Evolutionary conservation across 108 stramenopile species (phyloP).

Genomic region (Cyclostephanos invisitatus): DNA sequence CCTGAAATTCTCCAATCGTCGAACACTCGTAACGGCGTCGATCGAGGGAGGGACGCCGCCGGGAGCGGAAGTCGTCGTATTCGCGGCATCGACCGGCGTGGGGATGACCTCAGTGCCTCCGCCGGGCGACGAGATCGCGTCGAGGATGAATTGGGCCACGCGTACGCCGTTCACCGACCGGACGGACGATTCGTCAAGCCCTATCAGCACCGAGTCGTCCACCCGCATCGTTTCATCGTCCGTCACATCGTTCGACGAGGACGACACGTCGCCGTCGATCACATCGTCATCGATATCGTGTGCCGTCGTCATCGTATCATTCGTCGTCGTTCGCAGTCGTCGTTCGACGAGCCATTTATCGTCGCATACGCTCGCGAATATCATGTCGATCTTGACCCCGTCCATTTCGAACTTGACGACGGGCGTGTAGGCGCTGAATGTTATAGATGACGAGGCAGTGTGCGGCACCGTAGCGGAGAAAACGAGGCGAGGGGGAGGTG

Average conservation of each 20-base stretch:
- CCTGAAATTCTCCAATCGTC: conserved; percentile 55
- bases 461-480: neutral
- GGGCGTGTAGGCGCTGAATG: conserved; percentile 69
- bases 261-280: too few relatives aligned
- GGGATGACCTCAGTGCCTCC: too few relatives aligned
- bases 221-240: conserved; percentile 52
- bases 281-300: neutral
- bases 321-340: neutral
- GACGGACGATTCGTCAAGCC: conserved; percentile 80
- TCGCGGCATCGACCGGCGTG: neutral
- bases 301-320: neutral
- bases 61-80: neutral
- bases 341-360: conserved; percentile 29
- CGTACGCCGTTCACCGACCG: conserved; percentile 93
- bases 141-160: conserved; percentile 84
- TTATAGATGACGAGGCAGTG: too few relatives aligned
- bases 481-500: neutral
- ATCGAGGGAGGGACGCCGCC: neutral
- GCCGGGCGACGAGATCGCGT: neutral
- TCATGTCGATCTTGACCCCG: conserved; percentile 69
- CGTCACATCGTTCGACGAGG: conserved; percentile 14
- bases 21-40: neutral
- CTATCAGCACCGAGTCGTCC: conserved; percentile 41
- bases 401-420: conserved; percentile 76
- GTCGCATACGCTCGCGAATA: conserved; percentile 60